These are phyloP conservation scores for Passiflora organensis DNA, from an alignment of 345 rosid species.

Conservation along the genomic window DNA sequence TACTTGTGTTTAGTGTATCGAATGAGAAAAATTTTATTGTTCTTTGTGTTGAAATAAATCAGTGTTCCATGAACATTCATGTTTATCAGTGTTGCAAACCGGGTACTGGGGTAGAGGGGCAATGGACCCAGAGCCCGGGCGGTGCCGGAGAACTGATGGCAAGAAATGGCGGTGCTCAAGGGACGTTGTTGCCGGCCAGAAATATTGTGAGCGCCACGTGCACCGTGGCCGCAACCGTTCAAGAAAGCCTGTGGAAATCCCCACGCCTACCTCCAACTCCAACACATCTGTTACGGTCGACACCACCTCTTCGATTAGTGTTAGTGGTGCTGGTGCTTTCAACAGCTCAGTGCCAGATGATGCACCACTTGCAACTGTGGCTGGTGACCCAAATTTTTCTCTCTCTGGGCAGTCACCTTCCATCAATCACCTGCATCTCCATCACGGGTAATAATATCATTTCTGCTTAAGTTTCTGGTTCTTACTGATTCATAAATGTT, in stretches of 20 bases:
- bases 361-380: slow-evolving; percentile 33
- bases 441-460: slow-evolving; percentile 39
- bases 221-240: slow-evolving; percentile 99
- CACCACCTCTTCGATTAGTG: slow-evolving; percentile 2
- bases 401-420: slow-evolving; percentile 49
- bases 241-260: slow-evolving; percentile 99
- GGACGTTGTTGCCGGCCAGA: slow-evolving; percentile 81
- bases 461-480: too few relatives aligned
- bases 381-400: slow-evolving; percentile 36
- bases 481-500: too few relatives aligned
- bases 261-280: slow-evolving; percentile 43
- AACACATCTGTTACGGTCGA: slow-evolving; percentile 6
- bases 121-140: slow-evolving; percentile 97
- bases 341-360: slow-evolving; percentile 4
- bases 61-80: too few relatives aligned
- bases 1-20: too few relatives aligned
- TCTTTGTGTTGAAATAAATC: too few relatives aligned
- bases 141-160: slow-evolving; percentile 97
- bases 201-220: slow-evolving; percentile 99
- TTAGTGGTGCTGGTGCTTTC: neutral
- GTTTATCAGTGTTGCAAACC: slow-evolving; percentile 44
- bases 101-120: slow-evolving; percentile 87
- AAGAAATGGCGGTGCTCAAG: slow-evolving; percentile 99
- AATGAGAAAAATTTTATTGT: too few relatives aligned
- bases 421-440: slow-evolving; percentile 50